Conservation (phyloP, 306 rosid species). For the Argentina anserina region DNA sequence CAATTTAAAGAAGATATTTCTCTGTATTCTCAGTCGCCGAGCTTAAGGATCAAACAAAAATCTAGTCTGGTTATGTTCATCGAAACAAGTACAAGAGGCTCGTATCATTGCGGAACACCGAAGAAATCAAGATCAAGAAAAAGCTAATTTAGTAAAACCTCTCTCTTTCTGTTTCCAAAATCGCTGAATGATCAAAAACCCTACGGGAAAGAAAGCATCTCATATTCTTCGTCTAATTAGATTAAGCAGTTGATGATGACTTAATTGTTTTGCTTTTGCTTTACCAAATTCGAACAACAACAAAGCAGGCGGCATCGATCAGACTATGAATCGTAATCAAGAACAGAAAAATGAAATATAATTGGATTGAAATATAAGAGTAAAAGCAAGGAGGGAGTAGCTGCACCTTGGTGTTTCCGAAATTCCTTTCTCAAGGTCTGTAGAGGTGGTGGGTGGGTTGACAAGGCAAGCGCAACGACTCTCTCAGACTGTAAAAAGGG, state of each 20-base stretch:
- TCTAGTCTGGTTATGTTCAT: not conserved
- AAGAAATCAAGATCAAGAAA: not conserved
- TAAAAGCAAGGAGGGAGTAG: not conserved
- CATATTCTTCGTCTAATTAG: not conserved
- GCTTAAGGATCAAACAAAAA: not conserved
- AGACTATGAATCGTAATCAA: not conserved
- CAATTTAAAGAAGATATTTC: not conserved
- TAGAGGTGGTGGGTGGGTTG: not conserved
- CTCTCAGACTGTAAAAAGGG: not conserved
- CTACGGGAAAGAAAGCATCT: not conserved
- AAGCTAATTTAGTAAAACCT: not conserved
- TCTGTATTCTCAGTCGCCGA: not conserved
- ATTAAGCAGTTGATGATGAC: not conserved
- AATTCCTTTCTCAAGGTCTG: not conserved
- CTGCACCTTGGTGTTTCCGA: not conserved
- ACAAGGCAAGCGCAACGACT: constrained; percentile 23
- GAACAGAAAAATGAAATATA: not conserved
- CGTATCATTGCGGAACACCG: not conserved
- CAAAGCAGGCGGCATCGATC: constrained; percentile 21
- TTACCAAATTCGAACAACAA: not conserved
- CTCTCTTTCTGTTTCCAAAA: not conserved
- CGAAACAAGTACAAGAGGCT: not conserved
- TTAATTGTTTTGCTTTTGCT: constrained; percentile 4
- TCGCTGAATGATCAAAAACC: not conserved
- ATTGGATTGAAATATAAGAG: not conserved